Evolutionary conservation across 2,329 filamentous ascomycete genomes (phyloP), one percentile per base, ranked within the genome.

Genomic region (Ceratocystis diversiconidia): DNA sequence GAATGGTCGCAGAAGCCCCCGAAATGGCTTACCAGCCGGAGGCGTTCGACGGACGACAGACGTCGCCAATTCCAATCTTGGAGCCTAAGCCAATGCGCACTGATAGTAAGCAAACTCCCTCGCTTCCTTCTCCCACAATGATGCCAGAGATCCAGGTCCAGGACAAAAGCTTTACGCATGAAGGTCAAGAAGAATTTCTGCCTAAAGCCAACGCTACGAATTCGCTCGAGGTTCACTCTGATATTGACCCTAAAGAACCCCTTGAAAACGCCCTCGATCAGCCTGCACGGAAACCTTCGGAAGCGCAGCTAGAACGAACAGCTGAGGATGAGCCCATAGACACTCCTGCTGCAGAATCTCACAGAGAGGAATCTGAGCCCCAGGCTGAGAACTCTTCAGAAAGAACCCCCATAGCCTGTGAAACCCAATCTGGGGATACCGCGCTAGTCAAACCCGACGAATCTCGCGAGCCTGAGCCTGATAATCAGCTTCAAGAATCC

Each of bases 71-170:
- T 30, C 19, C 55, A 10, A 59, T 59, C 7, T 19, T 59, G n/a
- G 55, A 59, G 55, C 55, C 55, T 17, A 59, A 59, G 22, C 55
- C 55, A 30, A 59, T 59, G 7, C 30, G 32, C 55, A 59, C 55
- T 59, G 55, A 59, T 25, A 59, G 55, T 59, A 59, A 59, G 55
- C 55, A 59, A 59, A 59, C 55, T 59, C 55, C 30, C 22, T 30
- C 55, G 30, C 28, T n/a, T 59, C 30, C 55, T 36, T 28, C 25
- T 30, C 30, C 55, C 55, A 59, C 28, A 19, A 36, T 36, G 55
- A 59, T 59, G 55, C 55, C 55, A 59, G 28, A 59, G 55, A 59
- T 25, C 30, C 55, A 59, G 30, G 55, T 59, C 55, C 55, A 59
- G 28, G 55, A 32, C 55, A 17, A 30, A 36, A 59, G 55, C 25